A percentile compares a stretch with the other conserved stretches of the same genome.
Conservation (phyloP, 768 basidiomycete genomes). For the Boletus speciosus region DNA sequence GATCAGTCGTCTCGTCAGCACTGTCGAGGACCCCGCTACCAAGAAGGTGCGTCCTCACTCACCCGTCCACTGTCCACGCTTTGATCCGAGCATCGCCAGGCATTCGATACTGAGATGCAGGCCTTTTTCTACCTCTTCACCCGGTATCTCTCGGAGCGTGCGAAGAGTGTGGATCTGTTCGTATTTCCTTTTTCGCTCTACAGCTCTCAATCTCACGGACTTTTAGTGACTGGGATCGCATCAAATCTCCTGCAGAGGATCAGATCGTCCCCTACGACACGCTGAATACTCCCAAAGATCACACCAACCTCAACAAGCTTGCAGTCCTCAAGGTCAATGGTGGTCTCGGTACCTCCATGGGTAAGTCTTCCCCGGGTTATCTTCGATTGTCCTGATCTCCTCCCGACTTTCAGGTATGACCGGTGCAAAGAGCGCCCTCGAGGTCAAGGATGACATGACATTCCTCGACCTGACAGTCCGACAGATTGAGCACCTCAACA, state of each 20-base stretch:
- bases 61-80: constrained; percentile 2
- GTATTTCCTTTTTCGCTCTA: constrained; percentile 29
- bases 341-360: constrained; percentile 67
- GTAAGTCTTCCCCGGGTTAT: constrained; percentile 21
- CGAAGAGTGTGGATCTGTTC: constrained; percentile 66
- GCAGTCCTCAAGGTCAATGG: constrained; percentile 80
- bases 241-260: constrained; percentile 62
- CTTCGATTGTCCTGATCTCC: background rate
- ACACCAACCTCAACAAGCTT: constrained; percentile 58
- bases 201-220: background rate
- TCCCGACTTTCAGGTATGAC: constrained; percentile 41
- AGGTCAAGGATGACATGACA: constrained; percentile 70
- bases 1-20: constrained; percentile 87
- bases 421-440: constrained; percentile 68
- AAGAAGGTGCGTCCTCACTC: constrained; percentile 60
- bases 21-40: constrained; percentile 72
- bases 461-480: constrained; percentile 65
- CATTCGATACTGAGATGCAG: constrained; percentile 80
- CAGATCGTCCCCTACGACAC: constrained; percentile 59
- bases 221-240: constrained; percentile 38
- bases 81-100: constrained; percentile 38
- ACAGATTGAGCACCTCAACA: constrained; percentile 70
- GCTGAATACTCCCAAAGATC: constrained; percentile 44
- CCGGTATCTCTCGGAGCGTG: constrained; percentile 71
- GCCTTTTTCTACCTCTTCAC: constrained; percentile 81